Evolutionary conservation across 805 yeast species (phyloP).

Genomic region (Zygoascus tannicola): DNA sequence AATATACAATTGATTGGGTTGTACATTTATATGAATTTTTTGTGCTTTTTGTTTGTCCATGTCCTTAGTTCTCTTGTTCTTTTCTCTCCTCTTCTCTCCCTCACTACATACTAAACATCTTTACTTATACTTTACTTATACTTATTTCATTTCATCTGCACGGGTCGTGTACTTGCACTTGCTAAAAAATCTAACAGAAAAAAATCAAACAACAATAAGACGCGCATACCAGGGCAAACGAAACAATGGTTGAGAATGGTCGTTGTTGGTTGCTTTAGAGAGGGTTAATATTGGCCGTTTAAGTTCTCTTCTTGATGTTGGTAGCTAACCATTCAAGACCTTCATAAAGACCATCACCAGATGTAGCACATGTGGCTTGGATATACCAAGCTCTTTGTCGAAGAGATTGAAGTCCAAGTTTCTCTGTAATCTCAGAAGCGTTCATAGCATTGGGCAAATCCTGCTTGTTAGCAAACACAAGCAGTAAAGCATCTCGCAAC

Average conservation of each 20-base stretch:
- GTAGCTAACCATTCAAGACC: slow-evolving; percentile 96
- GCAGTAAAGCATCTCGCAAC: slow-evolving; percentile 88
- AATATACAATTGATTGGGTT: too few relatives aligned
- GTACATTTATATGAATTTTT: too few relatives aligned
- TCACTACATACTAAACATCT: too few relatives aligned
- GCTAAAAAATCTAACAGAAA: not conserved
- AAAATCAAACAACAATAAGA: not conserved
- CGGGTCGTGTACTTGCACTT: not conserved
- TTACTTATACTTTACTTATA: too few relatives aligned
- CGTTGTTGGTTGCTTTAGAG: too few relatives aligned
- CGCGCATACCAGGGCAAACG: not conserved
- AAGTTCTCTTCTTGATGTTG: slow-evolving; percentile 58
- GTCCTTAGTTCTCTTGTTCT: too few relatives aligned
- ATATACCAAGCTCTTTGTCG: slow-evolving; percentile 99
- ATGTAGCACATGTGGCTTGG: slow-evolving; percentile 97
- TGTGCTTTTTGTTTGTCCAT: too few relatives aligned
- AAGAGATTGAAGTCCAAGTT: slow-evolving; percentile 90
- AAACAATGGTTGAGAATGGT: not conserved
- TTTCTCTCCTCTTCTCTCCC: too few relatives aligned
- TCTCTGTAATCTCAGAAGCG: slow-evolving; percentile 97
- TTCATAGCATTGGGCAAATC: slow-evolving; percentile 99
- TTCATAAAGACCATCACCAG: slow-evolving; percentile 97
- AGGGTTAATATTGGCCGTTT: slow-evolving; percentile 6
- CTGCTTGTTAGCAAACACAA: slow-evolving; percentile 96
- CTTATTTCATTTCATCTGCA: not conserved